Evolutionary conservation across 1,284 basidiomycete genomes (phyloP).

Genomic region (Ceratobasidium theobromae): DNA sequence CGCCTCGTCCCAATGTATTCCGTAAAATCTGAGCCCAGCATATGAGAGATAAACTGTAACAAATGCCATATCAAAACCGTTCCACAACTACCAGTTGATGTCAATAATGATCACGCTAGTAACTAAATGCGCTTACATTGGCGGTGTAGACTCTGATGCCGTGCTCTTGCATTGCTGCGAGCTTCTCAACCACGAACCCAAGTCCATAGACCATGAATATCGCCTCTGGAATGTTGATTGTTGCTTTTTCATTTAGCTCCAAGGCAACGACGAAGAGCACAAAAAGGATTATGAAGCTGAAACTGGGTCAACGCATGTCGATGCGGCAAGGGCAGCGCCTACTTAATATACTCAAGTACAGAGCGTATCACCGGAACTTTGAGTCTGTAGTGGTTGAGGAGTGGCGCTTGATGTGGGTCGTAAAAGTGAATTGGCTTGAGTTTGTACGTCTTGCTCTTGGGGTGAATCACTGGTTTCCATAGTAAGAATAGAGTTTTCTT

Average conservation of each 20-base stretch:
- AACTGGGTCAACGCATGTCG: background rate
- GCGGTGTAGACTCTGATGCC: constrained; percentile 59
- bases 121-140: constrained; percentile 28
- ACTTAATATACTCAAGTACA: constrained; percentile 86
- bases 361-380: constrained; percentile 91
- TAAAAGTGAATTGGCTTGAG: constrained; percentile 89
- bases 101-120: background rate
- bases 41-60: constrained; percentile 80
- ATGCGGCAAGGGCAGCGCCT: constrained; percentile 37
- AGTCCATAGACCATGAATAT: constrained; percentile 83
- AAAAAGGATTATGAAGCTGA: constrained; percentile 81
- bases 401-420: constrained; percentile 87
- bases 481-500: constrained; percentile 39
- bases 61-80: constrained; percentile 88
- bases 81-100: constrained; percentile 50
- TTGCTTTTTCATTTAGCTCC: constrained; percentile 64
- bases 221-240: constrained; percentile 64
- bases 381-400: constrained; percentile 90
- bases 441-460: constrained; percentile 76
- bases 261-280: constrained; percentile 80
- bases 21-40: constrained; percentile 68
- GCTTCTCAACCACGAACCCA: constrained; percentile 87
- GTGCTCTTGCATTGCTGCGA: constrained; percentile 93
- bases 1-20: constrained; percentile 56
- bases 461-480: constrained; percentile 9